These are phyloP conservation scores for Cladobotryum mycophilum DNA, from an alignment of 2,329 filamentous ascomycete species.

Conservation along the genomic window DNA sequence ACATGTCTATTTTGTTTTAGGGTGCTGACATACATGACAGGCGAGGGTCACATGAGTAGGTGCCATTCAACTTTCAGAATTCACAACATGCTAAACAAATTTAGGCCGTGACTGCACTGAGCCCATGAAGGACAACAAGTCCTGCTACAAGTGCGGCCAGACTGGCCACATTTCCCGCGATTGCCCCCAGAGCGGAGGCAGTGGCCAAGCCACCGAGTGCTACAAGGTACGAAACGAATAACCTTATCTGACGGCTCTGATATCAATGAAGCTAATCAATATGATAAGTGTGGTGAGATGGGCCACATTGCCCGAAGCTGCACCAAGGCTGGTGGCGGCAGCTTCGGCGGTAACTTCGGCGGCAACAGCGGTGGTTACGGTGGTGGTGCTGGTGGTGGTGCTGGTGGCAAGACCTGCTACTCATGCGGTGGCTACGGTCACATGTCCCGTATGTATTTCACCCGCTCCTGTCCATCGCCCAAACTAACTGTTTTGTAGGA, in stretches of 20 bases:
- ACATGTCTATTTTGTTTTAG: neutral
- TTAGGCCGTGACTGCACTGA: slow-evolving; percentile 83
- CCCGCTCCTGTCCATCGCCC: too few relatives aligned
- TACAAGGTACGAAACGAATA: slow-evolving; percentile 60
- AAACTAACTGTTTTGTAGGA: slow-evolving; percentile 36
- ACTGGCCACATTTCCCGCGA: slow-evolving; percentile 89
- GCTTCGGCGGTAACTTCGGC: slow-evolving; percentile 42
- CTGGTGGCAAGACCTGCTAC: slow-evolving; percentile 83
- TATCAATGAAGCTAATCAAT: slow-evolving; percentile 8
- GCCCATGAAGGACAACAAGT: slow-evolving; percentile 78
- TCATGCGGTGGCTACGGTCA: slow-evolving; percentile 95
- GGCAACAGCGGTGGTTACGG: slow-evolving; percentile 37
- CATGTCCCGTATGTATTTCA: slow-evolving; percentile 64
- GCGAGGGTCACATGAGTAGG: slow-evolving; percentile 73
- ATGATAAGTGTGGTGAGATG: slow-evolving; percentile 71
- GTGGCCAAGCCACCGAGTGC: slow-evolving; percentile 62
- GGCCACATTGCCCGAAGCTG: slow-evolving; percentile 96
- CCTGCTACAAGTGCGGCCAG: slow-evolving; percentile 73
- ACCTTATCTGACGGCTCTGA: neutral
- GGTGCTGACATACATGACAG: slow-evolving; percentile 27
- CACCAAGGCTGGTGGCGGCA: slow-evolving; percentile 56
- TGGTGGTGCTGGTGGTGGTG: slow-evolving; percentile 43
- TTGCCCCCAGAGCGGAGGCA: slow-evolving; percentile 52
- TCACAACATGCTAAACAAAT: slow-evolving; percentile 1
- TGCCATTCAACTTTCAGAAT: slow-evolving; percentile 15